Base-by-base conservation (phyloP, 805 yeast genomes). In the Yamadazyma takamatsuzukensis region DNA sequence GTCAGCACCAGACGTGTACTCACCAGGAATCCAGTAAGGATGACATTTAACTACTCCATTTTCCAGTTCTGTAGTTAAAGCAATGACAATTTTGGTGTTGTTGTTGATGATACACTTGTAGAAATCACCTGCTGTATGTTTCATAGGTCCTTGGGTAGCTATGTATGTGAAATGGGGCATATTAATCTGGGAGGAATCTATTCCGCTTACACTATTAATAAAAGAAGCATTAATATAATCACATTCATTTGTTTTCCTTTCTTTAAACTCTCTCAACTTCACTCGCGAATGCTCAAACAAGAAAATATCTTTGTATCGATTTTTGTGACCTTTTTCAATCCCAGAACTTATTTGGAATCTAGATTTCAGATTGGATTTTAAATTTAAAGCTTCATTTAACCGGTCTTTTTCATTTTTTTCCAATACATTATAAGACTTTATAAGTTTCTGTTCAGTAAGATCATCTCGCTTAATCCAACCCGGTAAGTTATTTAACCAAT, bases 221-320 rank as follows among this genome's bases (percentile, higher is more conserved):
- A 85, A 83, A 15, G 89, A 85, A 0, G 97, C 98, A 59, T 89
- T 89, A 47, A 89, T 86, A 54, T 89, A 89, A 53, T 80, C 85
- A 34, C 63, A 33, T 3, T 19, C 22, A 8, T 26, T 13, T 7
- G 31, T 15, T 9, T 16, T 8, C 6, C 5, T n/a, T 30, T 9
- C 32, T 6, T 17, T 11, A 5, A 40, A 37, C 16, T 34, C 41
- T 32, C 41, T 48, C 29, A 85, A 61, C 38, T 74, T 74, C 9
- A 90, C 96, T 37, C 96, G 67, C 4, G 94, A 74, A 48, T 84
- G 90, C 51, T 85, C 94, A 56, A 76, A 89, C 4, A 95, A 88
- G 49, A 83, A 81, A 26, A 89, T 84, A 54, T 89, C 95, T 48
- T 84, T 83, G 64, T 89, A 89, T 39, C 97, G 62, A 56, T 89